phyloP scores from a whole-genome alignment of 805 yeast species.

The Hagleromyces aurorensis region DNA sequence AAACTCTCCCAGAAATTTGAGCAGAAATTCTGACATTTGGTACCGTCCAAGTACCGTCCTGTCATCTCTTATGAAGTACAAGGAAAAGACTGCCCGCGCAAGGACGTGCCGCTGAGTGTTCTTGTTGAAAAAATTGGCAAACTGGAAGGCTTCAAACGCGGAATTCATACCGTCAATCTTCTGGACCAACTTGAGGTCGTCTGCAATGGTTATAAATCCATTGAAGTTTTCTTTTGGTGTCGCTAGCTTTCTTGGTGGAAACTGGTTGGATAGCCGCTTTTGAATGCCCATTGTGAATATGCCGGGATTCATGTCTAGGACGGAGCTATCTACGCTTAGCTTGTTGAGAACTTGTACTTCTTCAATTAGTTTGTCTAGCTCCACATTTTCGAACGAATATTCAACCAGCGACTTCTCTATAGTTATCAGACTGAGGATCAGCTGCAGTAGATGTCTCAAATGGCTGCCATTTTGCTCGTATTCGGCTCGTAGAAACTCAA shows the following conservation, averaged over 20 bases:
- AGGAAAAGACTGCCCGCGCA: conserved; percentile 56
- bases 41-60: conserved; percentile 48
- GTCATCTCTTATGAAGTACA: conserved; percentile 56
- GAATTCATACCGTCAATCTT: conserved; percentile 26
- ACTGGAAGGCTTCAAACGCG: conserved; percentile 27
- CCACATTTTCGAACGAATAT: conserved; percentile 10
- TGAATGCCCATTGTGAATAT: conserved; percentile 44
- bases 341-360: conserved; percentile 5
- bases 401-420: conserved; percentile 15
- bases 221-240: conserved; percentile 29
- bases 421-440: conserved; percentile 28
- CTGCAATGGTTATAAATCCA: conserved; percentile 26
- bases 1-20: conserved; percentile 38
- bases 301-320: too few species aligned
- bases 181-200: conserved; percentile 34
- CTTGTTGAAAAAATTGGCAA: conserved; percentile 31
- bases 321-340: conserved; percentile 24
- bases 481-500: conserved; percentile 16
- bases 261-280: conserved; percentile 38
- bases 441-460: conserved; percentile 22
- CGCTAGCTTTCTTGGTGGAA: conserved; percentile 36
- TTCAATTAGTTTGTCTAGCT: conserved; percentile 12
- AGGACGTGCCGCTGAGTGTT: conserved; percentile 34
- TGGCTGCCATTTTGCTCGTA: conserved; percentile 1
- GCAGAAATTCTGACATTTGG: conserved; percentile 32